Conservation (phyloP, 805 yeast genomes). For the Candida ipomoeae region DNA sequence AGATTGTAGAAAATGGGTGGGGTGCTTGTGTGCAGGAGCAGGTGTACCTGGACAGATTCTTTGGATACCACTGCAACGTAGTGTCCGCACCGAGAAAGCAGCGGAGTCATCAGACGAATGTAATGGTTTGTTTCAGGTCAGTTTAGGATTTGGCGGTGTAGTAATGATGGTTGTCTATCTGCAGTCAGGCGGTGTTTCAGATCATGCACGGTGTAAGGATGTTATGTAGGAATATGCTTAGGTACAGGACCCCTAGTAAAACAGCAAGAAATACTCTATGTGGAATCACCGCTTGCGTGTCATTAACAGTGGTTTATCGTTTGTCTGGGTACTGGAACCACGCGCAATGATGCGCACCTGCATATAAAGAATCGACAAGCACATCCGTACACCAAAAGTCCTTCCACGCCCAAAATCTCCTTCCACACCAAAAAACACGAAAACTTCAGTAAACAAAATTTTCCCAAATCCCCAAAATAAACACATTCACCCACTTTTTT, state of each 20-base stretch:
- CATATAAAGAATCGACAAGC: too few relatives aligned
- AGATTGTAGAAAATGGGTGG: background rate
- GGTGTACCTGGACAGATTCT: background rate
- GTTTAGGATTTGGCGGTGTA: background rate
- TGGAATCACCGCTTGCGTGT: background rate
- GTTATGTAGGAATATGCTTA: background rate
- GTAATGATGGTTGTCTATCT: background rate
- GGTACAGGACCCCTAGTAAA: background rate
- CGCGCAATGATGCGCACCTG: too few relatives aligned
- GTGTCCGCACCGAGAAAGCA: slow-evolving; percentile 20
- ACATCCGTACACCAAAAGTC: background rate
- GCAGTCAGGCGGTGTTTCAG: too few relatives aligned
- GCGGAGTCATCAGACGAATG: background rate
- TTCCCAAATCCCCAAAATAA: too few relatives aligned
- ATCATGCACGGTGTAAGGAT: too few relatives aligned
- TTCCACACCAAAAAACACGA: too few relatives aligned
- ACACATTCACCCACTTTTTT: too few relatives aligned
- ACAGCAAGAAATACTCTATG: too few relatives aligned
- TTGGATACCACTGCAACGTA: slow-evolving; percentile 17
- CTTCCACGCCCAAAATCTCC: background rate
- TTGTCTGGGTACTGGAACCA: too few relatives aligned
- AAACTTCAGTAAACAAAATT: too few relatives aligned
- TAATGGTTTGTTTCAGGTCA: background rate
- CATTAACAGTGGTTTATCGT: too few relatives aligned
- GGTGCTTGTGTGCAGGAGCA: background rate